Evolutionary conservation across 331 rosid species (phyloP).

Genomic region (Arachis monticola): DNA sequence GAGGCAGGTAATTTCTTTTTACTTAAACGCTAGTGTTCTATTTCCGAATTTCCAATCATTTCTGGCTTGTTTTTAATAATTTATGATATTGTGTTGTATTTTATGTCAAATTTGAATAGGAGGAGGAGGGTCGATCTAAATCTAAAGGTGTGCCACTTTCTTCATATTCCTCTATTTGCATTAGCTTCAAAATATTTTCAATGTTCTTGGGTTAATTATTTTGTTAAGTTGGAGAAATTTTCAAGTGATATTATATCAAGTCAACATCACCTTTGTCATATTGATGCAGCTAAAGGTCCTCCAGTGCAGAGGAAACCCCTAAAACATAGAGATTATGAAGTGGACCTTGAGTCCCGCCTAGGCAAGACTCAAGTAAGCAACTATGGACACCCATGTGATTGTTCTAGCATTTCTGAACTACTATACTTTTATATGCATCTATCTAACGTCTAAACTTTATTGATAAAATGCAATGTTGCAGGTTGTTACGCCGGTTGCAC

Average conservation of each 20-base stretch:
- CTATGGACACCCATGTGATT: not conserved
- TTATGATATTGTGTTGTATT: slow-evolving; percentile 19
- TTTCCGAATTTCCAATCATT: too few relatives aligned
- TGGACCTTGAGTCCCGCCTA: slow-evolving; percentile 92
- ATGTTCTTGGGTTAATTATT: not conserved
- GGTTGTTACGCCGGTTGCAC: slow-evolving; percentile 99
- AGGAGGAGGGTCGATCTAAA: slow-evolving; percentile 57
- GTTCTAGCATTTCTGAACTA: slow-evolving; percentile 1
- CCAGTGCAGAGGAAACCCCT: slow-evolving; percentile 89
- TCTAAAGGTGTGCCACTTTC: slow-evolving; percentile 61
- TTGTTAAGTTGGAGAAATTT: not conserved
- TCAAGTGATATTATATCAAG: slow-evolving; percentile 5
- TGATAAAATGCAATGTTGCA: slow-evolving; percentile 46
- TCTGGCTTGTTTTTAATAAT: not conserved
- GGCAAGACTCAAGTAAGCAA: slow-evolving; percentile 86
- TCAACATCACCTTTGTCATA: not conserved
- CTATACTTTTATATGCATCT: not conserved
- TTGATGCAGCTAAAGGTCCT: slow-evolving; percentile 78
- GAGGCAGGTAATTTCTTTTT: slow-evolving; percentile 54
- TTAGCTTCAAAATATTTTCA: not conserved
- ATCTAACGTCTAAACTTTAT: not conserved
- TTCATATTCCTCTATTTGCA: not conserved
- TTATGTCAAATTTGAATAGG: slow-evolving; percentile 51
- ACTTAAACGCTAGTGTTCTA: too few relatives aligned
- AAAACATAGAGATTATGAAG: slow-evolving; percentile 97